Evolutionary conservation across 2,329 filamentous ascomycete genomes (phyloP).

Genomic region (Talaromyces amestolkiae): DNA sequence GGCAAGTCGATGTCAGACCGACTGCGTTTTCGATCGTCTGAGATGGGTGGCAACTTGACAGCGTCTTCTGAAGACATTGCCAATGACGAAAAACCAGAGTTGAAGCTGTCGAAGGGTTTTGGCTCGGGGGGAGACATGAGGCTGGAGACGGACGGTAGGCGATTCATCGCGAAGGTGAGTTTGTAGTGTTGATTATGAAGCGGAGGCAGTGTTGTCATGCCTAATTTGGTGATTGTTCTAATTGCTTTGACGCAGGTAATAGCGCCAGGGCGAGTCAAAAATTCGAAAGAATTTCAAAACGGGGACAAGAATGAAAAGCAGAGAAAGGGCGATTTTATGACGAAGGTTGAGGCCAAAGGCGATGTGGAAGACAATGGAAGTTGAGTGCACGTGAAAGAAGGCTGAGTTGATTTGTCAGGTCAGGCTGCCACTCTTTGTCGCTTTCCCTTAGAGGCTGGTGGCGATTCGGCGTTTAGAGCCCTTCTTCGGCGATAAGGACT

Average conservation of each 20-base stretch:
- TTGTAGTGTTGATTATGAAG: constrained; percentile 16
- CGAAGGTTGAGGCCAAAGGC: constrained; percentile 24
- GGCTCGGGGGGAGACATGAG: constrained; percentile 48
- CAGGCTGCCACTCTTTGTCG: constrained; percentile 14
- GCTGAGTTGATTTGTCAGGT: constrained; percentile 27
- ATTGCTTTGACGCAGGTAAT: neutral
- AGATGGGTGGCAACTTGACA: constrained; percentile 42
- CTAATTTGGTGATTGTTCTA: neutral
- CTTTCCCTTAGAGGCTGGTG: constrained; percentile 14
- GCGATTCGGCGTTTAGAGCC: constrained; percentile 18
- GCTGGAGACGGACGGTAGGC: constrained; percentile 43
- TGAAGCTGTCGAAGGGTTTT: constrained; percentile 53
- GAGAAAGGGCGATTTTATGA: constrained; percentile 23
- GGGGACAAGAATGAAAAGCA: neutral
- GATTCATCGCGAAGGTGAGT: constrained; percentile 37
- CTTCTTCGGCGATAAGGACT: constrained; percentile 18
- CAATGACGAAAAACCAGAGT: constrained; percentile 30
- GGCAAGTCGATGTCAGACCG: constrained; percentile 45
- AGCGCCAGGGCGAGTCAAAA: neutral
- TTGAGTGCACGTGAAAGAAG: constrained; percentile 18
- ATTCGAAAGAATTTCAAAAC: neutral
- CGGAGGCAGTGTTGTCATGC: constrained; percentile 19
- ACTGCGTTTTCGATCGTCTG: constrained; percentile 41
- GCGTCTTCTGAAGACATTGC: constrained; percentile 30
- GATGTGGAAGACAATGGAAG: constrained; percentile 32